Conservation (phyloP, 2,329 filamentous ascomycete genomes). For the Aspergillus uvarum region DNA sequence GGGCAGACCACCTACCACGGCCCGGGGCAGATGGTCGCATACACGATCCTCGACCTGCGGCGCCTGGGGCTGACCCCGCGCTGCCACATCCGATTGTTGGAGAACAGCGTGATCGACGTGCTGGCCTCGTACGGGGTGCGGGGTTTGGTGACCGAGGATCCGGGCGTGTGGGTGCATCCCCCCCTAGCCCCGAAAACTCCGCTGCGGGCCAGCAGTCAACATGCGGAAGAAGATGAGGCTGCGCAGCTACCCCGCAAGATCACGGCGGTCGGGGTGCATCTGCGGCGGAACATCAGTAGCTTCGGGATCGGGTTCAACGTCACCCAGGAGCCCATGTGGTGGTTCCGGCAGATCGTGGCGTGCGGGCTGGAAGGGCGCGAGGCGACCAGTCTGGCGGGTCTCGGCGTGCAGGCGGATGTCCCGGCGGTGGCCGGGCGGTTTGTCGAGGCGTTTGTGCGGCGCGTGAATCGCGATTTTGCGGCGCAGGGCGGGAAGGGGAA, state of each 20-base stretch:
- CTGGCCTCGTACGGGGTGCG: slow-evolving; percentile 61
- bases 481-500: slow-evolving; percentile 26
- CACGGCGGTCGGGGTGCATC: slow-evolving; percentile 87
- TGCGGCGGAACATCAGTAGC: slow-evolving; percentile 77
- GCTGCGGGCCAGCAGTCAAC: no score
- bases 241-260: slow-evolving; percentile 61
- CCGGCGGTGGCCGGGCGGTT: slow-evolving; percentile 43
- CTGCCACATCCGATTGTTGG: slow-evolving; percentile 75
- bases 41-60: slow-evolving; percentile 82
- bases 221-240: no score
- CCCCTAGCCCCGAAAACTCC: no score
- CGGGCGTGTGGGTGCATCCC: slow-evolving; percentile 87
- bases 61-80: slow-evolving; percentile 67
- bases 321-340: slow-evolving; percentile 61
- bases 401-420: slow-evolving; percentile 41
- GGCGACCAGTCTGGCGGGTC: slow-evolving; percentile 69
- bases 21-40: slow-evolving; percentile 88
- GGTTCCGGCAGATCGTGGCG: slow-evolving; percentile 72
- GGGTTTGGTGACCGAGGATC: slow-evolving; percentile 68
- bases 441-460: slow-evolving; percentile 40
- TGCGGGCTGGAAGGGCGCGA: slow-evolving; percentile 80
- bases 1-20: slow-evolving; percentile 95
- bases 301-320: slow-evolving; percentile 74
- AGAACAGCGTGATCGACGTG: slow-evolving; percentile 69
- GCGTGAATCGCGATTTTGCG: slow-evolving; percentile 39